A percentile compares a stretch with the other conserved stretches of the same genome.
Evolutionary conservation across 148 eudicot genomes (phyloP).

Genomic region (Pharnaceum exiguum): DNA sequence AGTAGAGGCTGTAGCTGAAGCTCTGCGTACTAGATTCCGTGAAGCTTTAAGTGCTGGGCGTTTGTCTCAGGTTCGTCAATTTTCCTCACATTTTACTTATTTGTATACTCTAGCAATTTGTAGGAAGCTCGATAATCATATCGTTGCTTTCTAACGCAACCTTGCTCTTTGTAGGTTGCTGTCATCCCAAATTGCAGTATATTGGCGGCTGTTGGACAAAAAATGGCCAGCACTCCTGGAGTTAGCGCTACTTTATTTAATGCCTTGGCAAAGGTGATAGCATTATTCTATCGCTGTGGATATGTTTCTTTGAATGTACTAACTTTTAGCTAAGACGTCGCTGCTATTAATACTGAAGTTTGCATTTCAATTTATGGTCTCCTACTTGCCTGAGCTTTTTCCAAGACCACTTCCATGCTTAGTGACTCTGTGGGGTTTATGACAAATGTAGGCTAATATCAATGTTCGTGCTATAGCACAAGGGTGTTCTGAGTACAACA

Average conservation of each 20-base stretch:
- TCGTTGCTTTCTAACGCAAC: slow-evolving; percentile 6
- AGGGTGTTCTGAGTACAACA: slow-evolving; percentile 96
- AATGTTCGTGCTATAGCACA: slow-evolving; percentile 98
- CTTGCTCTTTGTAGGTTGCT: slow-evolving; percentile 62
- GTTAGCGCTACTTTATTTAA: slow-evolving; percentile 92
- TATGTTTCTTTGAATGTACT: neutral
- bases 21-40: slow-evolving; percentile 73
- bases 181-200: slow-evolving; percentile 86
- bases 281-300: slow-evolving; percentile 1
- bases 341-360: slow-evolving; percentile 1
- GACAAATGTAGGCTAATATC: slow-evolving; percentile 61
- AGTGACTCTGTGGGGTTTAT: neutral
- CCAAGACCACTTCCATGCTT: neutral
- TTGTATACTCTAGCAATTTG: neutral
- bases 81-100: neutral
- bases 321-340: neutral
- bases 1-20: slow-evolving; percentile 85
- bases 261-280: slow-evolving; percentile 83
- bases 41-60: slow-evolving; percentile 94
- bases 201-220: slow-evolving; percentile 96
- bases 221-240: slow-evolving; percentile 99
- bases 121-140: neutral
- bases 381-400: neutral
- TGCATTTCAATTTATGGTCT: neutral
- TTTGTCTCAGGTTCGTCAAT: slow-evolving; percentile 74